phyloP scores from a whole-genome alignment of 2,329 filamentous ascomycete species.

The Phaeophleospora eucalypticola region DNA sequence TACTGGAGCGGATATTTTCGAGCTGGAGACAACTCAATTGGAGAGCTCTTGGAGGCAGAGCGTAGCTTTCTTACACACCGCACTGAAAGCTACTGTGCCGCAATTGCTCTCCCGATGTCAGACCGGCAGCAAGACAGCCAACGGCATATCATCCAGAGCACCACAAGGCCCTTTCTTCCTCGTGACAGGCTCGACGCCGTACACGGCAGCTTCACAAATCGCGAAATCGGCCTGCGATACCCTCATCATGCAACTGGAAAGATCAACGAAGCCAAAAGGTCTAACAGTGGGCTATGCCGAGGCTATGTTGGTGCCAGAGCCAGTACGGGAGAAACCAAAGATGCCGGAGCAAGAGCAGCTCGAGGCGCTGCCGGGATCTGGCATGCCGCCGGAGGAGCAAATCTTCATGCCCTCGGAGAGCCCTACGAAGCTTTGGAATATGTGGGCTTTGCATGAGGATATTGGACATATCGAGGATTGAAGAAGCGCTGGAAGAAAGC shows the following conservation, averaged over 20 bases:
- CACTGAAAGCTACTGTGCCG: constrained; percentile 11
- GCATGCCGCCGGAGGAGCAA: constrained; percentile 6
- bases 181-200: constrained; percentile 10
- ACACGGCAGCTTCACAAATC: constrained; percentile 12
- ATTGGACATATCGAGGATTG: constrained; percentile 10
- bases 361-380: constrained; percentile 1
- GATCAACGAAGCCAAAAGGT: constrained; percentile 13
- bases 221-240: constrained; percentile 15
- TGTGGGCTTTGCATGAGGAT: constrained; percentile 32
- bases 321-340: constrained; percentile 9
- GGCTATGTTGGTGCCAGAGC: constrained; percentile 19
- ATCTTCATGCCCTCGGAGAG: constrained; percentile 25
- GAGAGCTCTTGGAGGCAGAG: constrained; percentile 20
- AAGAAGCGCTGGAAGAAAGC: not conserved
- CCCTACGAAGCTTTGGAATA: constrained; percentile 35
- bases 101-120: constrained; percentile 10
- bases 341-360: constrained; percentile 3
- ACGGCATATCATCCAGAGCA: constrained; percentile 3
- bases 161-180: constrained; percentile 20
- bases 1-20: constrained; percentile 18
- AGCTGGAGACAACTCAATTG: constrained; percentile 20
- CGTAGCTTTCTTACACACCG: constrained; percentile 25
- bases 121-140: not conserved
- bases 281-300: constrained; percentile 21
- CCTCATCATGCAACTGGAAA: constrained; percentile 15